Base-by-base conservation (phyloP, 2,329 filamentous ascomycete species). In the Botrytis byssoidea region DNA sequence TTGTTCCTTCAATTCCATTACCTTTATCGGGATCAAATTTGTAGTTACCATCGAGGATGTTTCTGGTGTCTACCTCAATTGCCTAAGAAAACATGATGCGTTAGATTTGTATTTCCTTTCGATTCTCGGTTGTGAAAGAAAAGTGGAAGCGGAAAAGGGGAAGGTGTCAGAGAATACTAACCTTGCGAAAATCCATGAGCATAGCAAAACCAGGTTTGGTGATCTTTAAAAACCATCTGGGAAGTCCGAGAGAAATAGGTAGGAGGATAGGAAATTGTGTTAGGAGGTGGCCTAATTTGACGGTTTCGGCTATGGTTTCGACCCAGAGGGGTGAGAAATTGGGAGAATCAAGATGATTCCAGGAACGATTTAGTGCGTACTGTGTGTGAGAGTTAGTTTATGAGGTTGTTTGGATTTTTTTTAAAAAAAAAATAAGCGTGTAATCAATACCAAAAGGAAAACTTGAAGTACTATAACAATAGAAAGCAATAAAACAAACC, bases 321-420 rank as follows among this genome's bases (percentile, higher is more conserved):
- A 73, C 70, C 75, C 76, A 78, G 42, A 72, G 48, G 9, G 76
- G 76, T 10, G 73, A 74, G 63, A 79, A 79, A 51, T 79, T 75
- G 22, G 72, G 70, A 51, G 64, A 73, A 37, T 79, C 77, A 14
- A 79, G 73, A 68, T 75, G 71, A 63, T 78, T 75, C 74, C 76
- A 75, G 55, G 68, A 75, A 16, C 74, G 61, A 48, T 76, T 81
- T 29, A 81, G 77, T 32, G 76, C 76, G 75, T 81, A 81, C 67
- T 70, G 37, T 25, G 25, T 51, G 9, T 14, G 14, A 40, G 14
- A 9, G 22, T 67, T 55, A 67, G 65, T n/a, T 6, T n/a, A 20
- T 51, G 12, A 32, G 5, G 22, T 51, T 2, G 6, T n/a, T 55
- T n/a, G 25, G 3, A 12, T 37, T 40, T 7, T 55, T 55, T n/a